Percentiles rank a stretch among this genome's conserved stretches.
Conservation (phyloP, 1,284 basidiomycete genomes). For the Moesziomyces parantarcticus region DNA sequence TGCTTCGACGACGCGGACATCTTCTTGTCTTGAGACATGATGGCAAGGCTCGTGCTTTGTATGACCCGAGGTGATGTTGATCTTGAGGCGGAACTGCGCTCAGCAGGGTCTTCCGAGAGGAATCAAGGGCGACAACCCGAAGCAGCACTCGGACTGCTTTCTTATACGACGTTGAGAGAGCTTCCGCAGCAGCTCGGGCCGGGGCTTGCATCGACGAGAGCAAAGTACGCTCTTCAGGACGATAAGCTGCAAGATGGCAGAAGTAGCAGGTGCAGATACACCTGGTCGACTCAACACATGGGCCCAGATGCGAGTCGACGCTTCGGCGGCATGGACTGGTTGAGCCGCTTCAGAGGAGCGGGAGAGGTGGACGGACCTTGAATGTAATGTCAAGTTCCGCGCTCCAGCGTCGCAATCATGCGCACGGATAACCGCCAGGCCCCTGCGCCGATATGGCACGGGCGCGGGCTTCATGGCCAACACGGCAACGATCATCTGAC, state of each 20-base stretch:
- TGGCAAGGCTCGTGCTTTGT: neutral
- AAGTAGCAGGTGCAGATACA: no score
- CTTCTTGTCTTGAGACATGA: constrained; percentile 10
- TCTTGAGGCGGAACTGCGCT: neutral
- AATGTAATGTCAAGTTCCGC: neutral
- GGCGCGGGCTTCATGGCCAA: no score
- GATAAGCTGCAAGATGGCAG: neutral
- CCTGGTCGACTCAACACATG: neutral
- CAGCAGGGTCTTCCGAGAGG: neutral
- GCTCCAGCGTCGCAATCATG: neutral
- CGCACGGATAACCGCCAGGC: neutral
- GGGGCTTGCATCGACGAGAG: neutral
- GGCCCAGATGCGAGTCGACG: neutral
- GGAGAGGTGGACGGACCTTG: neutral
- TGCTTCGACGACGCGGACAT: constrained; percentile 7
- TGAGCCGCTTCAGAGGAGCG: neutral
- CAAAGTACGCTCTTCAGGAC: neutral
- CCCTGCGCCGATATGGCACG: neutral
- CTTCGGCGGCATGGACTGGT: neutral
- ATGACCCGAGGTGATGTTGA: neutral
- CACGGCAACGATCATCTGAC: neutral
- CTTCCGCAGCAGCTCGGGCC: neutral
- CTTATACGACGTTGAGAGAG: neutral
- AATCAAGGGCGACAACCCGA: neutral
- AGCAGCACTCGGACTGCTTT: neutral